Conservation (phyloP, 1,284 basidiomycete species). For the Macrocystidia cucumis region DNA sequence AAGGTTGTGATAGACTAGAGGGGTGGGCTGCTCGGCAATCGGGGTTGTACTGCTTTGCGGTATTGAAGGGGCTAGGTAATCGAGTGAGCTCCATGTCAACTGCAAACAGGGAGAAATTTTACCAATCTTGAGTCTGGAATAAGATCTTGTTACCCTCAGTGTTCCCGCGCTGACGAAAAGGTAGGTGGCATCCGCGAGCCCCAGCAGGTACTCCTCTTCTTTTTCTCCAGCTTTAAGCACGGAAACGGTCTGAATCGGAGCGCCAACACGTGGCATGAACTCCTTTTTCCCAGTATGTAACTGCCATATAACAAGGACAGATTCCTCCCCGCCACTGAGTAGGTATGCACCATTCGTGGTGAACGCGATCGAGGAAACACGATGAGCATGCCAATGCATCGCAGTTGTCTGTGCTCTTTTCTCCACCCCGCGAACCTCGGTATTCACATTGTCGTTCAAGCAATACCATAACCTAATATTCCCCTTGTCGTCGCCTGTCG, state of each 20-base stretch:
- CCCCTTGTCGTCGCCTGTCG: slow-evolving; percentile 87
- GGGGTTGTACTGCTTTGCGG: no score
- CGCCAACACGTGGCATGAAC: slow-evolving; percentile 90
- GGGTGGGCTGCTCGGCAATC: no score
- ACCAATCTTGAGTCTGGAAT: slow-evolving; percentile 79
- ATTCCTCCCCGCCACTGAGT: slow-evolving; percentile 93
- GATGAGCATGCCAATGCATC: slow-evolving; percentile 96
- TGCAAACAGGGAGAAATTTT: slow-evolving; percentile 21
- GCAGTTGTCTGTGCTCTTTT: slow-evolving; percentile 78
- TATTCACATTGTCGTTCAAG: slow-evolving; percentile 51
- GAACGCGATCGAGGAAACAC: slow-evolving; percentile 86
- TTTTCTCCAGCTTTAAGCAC: slow-evolving; percentile 34
- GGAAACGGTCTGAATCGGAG: slow-evolving; percentile 75
- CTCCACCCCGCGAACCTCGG: slow-evolving; percentile 50
- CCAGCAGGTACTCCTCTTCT: slow-evolving; percentile 85
- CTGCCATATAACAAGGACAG: slow-evolving; percentile 95
- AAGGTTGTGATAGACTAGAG: slow-evolving; percentile 64
- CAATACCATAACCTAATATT: slow-evolving; percentile 92
- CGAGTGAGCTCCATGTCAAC: not conserved
- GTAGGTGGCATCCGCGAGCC: slow-evolving; percentile 79
- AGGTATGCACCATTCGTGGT: slow-evolving; percentile 90
- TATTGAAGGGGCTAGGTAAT: not conserved
- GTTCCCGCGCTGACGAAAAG: slow-evolving; percentile 71
- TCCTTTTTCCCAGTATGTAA: slow-evolving; percentile 80
- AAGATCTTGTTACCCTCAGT: slow-evolving; percentile 68